These are phyloP conservation scores for Pyricularia sp. DNA, from an alignment of 2,329 filamentous ascomycete species.

Conservation along the genomic window DNA sequence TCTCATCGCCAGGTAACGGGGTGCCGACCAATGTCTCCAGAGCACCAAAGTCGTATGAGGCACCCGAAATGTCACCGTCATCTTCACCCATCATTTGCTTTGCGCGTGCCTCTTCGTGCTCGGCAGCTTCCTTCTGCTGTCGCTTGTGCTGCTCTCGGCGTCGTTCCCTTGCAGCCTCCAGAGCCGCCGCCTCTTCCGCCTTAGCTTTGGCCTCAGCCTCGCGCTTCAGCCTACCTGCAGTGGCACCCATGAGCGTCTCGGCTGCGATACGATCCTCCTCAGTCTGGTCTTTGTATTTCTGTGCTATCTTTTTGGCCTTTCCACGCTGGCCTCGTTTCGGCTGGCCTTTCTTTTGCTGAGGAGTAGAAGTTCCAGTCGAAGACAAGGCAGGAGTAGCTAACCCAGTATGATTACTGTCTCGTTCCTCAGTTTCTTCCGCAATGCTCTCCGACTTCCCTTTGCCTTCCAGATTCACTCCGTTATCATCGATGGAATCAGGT, in stretches of 20 bases:
- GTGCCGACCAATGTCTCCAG: conserved; percentile 66
- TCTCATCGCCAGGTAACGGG: conserved; percentile 70
- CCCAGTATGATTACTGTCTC: conserved; percentile 11
- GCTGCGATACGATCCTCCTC: conserved; percentile 81
- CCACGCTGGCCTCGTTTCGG: conserved; percentile 61
- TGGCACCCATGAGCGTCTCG: conserved; percentile 73
- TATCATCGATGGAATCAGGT: background rate
- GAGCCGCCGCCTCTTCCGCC: conserved; percentile 56
- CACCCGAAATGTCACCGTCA: conserved; percentile 38
- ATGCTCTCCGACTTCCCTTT: background rate
- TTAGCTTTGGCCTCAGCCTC: conserved; percentile 57
- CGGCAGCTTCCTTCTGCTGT: conserved; percentile 60
- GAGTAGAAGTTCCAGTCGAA: conserved; percentile 11
- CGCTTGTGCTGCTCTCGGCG: conserved; percentile 69
- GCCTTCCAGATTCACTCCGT: background rate
- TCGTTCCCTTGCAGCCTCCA: conserved; percentile 58
- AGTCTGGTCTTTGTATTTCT: conserved; percentile 88
- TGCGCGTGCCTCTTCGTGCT: conserved; percentile 58
- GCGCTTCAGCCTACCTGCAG: conserved; percentile 50
- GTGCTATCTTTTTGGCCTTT: conserved; percentile 76
- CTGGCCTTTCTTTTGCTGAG: conserved; percentile 30
- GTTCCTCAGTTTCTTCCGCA: conserved; percentile 8
- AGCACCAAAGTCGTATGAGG: conserved; percentile 14
- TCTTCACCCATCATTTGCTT: conserved; percentile 47
- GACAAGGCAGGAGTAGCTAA: conserved; percentile 8